These are phyloP conservation scores for Brassica napus DNA, from an alignment of 345 rosid species.

Conservation along the genomic window DNA sequence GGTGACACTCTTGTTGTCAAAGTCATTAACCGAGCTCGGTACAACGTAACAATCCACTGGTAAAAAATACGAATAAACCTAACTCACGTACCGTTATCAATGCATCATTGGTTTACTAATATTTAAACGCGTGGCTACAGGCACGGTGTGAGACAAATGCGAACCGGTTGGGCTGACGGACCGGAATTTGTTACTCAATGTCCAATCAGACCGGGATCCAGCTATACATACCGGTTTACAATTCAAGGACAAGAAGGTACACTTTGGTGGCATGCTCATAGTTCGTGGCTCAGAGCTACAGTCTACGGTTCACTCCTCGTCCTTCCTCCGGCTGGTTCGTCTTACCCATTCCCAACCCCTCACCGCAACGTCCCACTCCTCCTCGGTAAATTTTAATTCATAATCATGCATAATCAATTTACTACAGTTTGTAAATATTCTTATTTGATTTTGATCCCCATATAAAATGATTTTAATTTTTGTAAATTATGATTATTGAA, in stretches of 20 bases:
- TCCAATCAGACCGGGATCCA: slow-evolving; percentile 87
- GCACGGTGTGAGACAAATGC: slow-evolving; percentile 89
- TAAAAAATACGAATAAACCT: slow-evolving; percentile 28
- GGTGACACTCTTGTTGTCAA: slow-evolving; percentile 78
- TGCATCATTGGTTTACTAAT: background rate
- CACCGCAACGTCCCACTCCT: slow-evolving; percentile 69
- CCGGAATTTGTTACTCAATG: slow-evolving; percentile 95
- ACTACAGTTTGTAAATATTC: background rate
- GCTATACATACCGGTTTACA: slow-evolving; percentile 85
- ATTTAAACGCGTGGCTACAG: slow-evolving; percentile 36
- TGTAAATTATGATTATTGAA: slow-evolving; percentile 22
- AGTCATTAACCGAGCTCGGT: slow-evolving; percentile 67
- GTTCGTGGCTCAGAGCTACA: slow-evolving; percentile 97
- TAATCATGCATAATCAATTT: background rate
- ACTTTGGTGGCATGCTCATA: slow-evolving; percentile 99
- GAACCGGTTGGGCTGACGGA: slow-evolving; percentile 97
- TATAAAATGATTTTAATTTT: slow-evolving; percentile 6
- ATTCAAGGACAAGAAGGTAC: slow-evolving; percentile 93
- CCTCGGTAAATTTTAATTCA: slow-evolving; percentile 56
- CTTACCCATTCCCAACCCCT: slow-evolving; percentile 78
- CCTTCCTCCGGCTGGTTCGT: slow-evolving; percentile 62
- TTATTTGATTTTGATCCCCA: background rate
- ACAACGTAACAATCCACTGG: slow-evolving; percentile 93
- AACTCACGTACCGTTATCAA: background rate
- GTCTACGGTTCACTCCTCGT: slow-evolving; percentile 86